These are phyloP conservation scores for Powellomyces hirtus DNA, from an alignment of 192 early-diverging fungal genomes.

Conservation along the genomic window DNA sequence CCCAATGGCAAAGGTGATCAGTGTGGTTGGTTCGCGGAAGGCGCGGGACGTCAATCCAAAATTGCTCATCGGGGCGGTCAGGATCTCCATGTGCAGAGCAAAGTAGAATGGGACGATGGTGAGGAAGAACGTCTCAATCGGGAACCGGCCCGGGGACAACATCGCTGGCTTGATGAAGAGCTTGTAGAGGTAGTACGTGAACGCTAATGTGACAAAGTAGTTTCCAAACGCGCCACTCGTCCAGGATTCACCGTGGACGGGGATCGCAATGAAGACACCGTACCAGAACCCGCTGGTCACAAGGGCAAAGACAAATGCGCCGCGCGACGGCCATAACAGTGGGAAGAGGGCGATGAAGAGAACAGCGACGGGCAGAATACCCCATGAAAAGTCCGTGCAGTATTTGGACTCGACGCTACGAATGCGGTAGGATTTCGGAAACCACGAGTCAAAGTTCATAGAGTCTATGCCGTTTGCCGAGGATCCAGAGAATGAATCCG, in stretches of 20 bases:
- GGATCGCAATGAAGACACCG: conserved; percentile 21
- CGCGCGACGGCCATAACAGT: conserved; percentile 8
- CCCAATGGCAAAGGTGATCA: conserved; percentile 17
- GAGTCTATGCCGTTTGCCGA: conserved; percentile 28
- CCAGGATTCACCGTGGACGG: conserved; percentile 17
- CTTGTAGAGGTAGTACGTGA: conserved; percentile 24
- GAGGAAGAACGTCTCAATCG: conserved; percentile 27
- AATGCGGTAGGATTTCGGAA: conserved; percentile 24
- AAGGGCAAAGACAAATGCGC: conserved; percentile 12
- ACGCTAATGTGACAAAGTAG: conserved; percentile 23
- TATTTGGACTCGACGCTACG: neutral
- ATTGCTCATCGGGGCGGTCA: conserved; percentile 19
- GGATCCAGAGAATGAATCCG: neutral
- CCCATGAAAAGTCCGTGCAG: conserved; percentile 36
- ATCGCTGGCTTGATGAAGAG: conserved; percentile 7
- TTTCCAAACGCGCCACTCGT: conserved; percentile 12
- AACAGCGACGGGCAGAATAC: conserved; percentile 24
- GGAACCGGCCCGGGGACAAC: conserved; percentile 20
- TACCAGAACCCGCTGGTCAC: conserved; percentile 25
- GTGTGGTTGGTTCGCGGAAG: conserved; percentile 23
- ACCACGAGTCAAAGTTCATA: conserved; percentile 28
- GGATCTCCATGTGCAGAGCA: conserved; percentile 35
- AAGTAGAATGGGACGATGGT: conserved; percentile 19
- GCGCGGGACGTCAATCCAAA: conserved; percentile 29
- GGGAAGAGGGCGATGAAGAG: conserved; percentile 25